A percentile compares a stretch with the other conserved stretches of the same genome.
These are phyloP conservation scores for Bonnemaisonia californica DNA, from an alignment of 31 red algal species.

Conservation along the genomic window DNA sequence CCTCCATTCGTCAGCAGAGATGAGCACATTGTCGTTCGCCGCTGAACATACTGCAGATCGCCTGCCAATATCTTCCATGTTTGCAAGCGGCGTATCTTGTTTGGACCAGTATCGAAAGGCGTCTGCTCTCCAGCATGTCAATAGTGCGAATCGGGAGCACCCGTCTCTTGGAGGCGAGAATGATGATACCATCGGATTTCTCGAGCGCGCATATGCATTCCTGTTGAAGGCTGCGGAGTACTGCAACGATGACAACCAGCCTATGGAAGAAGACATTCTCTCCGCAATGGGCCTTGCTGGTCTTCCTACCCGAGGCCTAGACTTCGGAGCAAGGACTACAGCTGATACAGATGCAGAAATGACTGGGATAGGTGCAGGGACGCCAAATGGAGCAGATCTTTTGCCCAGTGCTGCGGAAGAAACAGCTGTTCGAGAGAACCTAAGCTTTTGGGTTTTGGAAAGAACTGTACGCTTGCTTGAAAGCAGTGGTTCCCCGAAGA, in stretches of 20 bases:
- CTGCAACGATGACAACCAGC: neutral
- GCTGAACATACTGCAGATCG: conserved; percentile 38
- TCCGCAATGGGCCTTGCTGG: neutral
- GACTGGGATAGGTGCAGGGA: neutral
- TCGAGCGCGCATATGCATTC: neutral
- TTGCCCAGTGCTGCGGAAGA: neutral
- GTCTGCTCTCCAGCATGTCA: neutral
- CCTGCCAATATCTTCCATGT: conserved; percentile 57
- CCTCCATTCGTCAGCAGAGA: conserved; percentile 32
- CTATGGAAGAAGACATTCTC: neutral
- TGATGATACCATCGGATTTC: neutral
- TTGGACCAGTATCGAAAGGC: conserved; percentile 30
- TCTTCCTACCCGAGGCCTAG: neutral
- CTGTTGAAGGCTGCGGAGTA: neutral
- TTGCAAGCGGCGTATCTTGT: conserved; percentile 55
- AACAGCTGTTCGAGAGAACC: conserved; percentile 15
- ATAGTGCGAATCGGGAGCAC: neutral
- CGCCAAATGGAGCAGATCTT: neutral
- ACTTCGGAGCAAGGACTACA: neutral
- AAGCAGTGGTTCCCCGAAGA: conserved; percentile 43
- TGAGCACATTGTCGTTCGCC: conserved; percentile 20
- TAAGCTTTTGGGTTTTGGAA: conserved; percentile 68
- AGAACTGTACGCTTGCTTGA: conserved; percentile 51
- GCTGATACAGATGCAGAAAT: neutral
- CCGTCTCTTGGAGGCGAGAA: neutral